These are phyloP conservation scores for Saccharomycopsis oosterbeekiorum DNA, from an alignment of 805 yeast species.

Conservation along the genomic window DNA sequence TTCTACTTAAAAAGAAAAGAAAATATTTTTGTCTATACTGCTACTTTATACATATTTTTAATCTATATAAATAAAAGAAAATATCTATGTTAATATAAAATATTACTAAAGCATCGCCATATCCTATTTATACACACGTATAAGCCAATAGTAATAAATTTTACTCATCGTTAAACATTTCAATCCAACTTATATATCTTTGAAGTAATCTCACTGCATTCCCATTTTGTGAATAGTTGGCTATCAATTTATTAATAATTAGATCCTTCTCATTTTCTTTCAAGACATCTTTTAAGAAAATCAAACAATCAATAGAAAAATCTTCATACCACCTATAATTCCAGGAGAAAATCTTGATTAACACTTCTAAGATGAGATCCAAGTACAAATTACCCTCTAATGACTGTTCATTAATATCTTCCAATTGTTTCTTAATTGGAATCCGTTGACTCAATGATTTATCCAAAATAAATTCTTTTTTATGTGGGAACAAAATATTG, in stretches of 20 bases:
- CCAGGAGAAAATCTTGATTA: constrained; percentile 49
- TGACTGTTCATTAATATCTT: constrained; percentile 16
- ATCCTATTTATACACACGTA: background rate
- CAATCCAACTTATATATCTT: constrained; percentile 17
- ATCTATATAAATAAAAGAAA: background rate
- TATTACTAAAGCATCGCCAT: background rate
- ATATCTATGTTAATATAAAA: too few species aligned
- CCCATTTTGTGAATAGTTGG: constrained; percentile 23
- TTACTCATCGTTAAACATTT: constrained; percentile 16
- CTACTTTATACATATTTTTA: too few species aligned
- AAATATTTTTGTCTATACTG: background rate
- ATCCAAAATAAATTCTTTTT: constrained; percentile 15
- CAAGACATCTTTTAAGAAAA: constrained; percentile 36
- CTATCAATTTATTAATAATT: constrained; percentile 24
- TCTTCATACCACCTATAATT: constrained; percentile 57
- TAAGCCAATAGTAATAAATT: too few species aligned
- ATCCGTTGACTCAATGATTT: background rate
- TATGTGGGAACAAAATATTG: constrained; percentile 17
- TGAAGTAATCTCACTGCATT: constrained; percentile 20
- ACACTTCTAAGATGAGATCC: constrained; percentile 33
- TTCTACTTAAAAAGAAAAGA: background rate
- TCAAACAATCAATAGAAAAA: constrained; percentile 34
- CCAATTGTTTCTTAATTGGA: constrained; percentile 18
- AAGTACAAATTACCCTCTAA: constrained; percentile 22
- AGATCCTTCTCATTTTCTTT: constrained; percentile 27